phyloP scores from a whole-genome alignment of 805 yeast species.

The Yamadazyma kitorensis region DNA sequence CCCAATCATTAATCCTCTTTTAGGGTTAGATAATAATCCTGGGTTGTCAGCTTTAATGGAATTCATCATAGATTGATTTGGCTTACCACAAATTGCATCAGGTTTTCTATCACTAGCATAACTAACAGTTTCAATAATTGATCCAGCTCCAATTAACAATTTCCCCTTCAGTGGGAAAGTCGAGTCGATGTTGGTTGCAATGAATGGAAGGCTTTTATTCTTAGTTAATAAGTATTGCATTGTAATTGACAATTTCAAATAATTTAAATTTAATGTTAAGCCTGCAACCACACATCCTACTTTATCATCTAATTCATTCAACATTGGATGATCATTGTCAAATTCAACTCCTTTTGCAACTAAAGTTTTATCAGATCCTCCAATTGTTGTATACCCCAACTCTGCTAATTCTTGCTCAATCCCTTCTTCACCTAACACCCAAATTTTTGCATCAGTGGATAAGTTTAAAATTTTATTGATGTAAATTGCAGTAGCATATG shows the following conservation, averaged over 20 bases:
- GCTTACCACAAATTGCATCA: slow-evolving; percentile 84
- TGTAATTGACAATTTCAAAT: slow-evolving; percentile 76
- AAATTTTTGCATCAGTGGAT: slow-evolving; percentile 73
- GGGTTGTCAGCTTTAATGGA: slow-evolving; percentile 68
- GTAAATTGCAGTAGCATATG: slow-evolving; percentile 89
- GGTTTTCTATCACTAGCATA: slow-evolving; percentile 80
- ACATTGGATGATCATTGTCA: slow-evolving; percentile 53
- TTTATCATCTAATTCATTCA: slow-evolving; percentile 57
- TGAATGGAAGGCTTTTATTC: slow-evolving; percentile 59
- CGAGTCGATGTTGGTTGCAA: slow-evolving; percentile 94
- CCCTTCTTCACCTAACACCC: slow-evolving; percentile 89
- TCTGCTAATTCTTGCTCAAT: slow-evolving; percentile 73
- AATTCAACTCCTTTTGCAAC: slow-evolving; percentile 45
- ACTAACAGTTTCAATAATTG: slow-evolving; percentile 75
- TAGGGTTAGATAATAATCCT: slow-evolving; percentile 46
- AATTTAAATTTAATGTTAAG: slow-evolving; percentile 71
- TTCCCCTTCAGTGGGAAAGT: slow-evolving; percentile 89
- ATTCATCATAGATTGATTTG: slow-evolving; percentile 85
- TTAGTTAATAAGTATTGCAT: slow-evolving; percentile 71
- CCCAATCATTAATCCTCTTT: slow-evolving; percentile 85
- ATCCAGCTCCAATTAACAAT: slow-evolving; percentile 93
- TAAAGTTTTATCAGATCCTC: slow-evolving; percentile 75
- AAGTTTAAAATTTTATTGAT: slow-evolving; percentile 71
- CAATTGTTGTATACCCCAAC: slow-evolving; percentile 72
- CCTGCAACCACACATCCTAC: slow-evolving; percentile 94